phyloP scores from a whole-genome alignment of 345 rosid genomes.

The Murraya koenigii region DNA sequence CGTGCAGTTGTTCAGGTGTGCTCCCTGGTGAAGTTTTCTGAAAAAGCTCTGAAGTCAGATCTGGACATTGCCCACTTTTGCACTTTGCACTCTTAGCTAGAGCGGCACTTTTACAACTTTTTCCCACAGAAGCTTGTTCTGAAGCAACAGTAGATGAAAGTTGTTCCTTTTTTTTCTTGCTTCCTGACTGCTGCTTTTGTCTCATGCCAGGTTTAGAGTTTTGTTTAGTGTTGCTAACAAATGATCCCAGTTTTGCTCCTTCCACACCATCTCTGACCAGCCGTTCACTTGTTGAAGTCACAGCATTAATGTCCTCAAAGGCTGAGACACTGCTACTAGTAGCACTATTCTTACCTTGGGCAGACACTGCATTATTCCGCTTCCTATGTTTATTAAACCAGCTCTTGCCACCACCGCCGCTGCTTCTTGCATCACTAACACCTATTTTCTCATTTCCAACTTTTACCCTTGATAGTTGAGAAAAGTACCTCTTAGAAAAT shows the following conservation, averaged over 20 bases:
- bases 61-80: constrained; percentile 19
- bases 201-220: constrained; percentile 30
- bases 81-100: constrained; percentile 28
- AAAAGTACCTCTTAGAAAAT: constrained; percentile 36
- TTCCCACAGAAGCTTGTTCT: constrained; percentile 19
- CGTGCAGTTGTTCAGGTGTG: constrained; percentile 20
- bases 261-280: constrained; percentile 24
- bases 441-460: constrained; percentile 17
- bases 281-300: constrained; percentile 29
- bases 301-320: constrained; percentile 12
- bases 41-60: constrained; percentile 30
- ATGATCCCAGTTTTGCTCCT: constrained; percentile 19
- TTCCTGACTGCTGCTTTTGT: constrained; percentile 38
- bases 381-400: constrained; percentile 32
- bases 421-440: constrained; percentile 14
- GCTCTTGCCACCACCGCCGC: constrained; percentile 3
- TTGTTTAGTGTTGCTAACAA: constrained; percentile 19
- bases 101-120: constrained; percentile 29
- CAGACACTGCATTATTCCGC: constrained; percentile 34
- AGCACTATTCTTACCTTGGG: constrained; percentile 12
- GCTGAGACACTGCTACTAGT: background rate
- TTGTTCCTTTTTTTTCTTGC: constrained; percentile 38
- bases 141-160: constrained; percentile 24
- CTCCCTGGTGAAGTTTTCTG: constrained; percentile 36
- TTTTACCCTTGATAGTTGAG: constrained; percentile 27